Evolutionary conservation across 192 early-diverging fungal species (phyloP).

Genomic region (Rhizophagus prolifer): DNA sequence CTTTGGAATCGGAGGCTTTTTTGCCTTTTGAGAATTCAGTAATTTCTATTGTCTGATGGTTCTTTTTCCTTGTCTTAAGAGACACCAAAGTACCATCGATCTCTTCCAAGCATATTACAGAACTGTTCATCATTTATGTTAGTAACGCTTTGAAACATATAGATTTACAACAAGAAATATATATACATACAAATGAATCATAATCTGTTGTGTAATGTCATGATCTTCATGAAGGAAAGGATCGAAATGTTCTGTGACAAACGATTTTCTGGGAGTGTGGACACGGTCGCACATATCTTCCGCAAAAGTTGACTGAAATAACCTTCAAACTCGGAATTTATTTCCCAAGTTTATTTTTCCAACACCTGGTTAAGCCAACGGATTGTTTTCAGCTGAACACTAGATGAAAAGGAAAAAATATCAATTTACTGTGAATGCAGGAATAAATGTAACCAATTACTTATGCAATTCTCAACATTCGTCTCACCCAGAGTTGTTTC

Average conservation of each 20-base stretch:
- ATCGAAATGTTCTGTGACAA: conserved; percentile 13
- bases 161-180: neutral
- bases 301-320: no score
- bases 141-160: neutral
- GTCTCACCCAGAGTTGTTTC: no score
- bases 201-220: conserved; percentile 1
- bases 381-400: conserved; percentile 14
- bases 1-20: conserved; percentile 1
- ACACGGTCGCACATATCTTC: neutral
- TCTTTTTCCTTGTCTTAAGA: conserved; percentile 17
- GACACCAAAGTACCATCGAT: neutral
- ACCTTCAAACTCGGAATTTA: no score
- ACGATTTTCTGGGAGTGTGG: conserved; percentile 8
- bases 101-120: conserved; percentile 11
- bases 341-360: no score
- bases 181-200: conserved; percentile 18
- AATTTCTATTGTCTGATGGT: conserved; percentile 17
- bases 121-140: conserved; percentile 16
- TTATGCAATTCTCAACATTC: no score
- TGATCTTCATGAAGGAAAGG: conserved; percentile 3
- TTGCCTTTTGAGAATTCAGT: conserved; percentile 5
- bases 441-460: no score
- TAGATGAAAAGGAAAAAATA: conserved; percentile 14
- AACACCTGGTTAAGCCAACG: neutral
- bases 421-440: neutral